Percentiles rank a stretch among this genome's conserved stretches.
Conservation (phyloP, 73 alveolate genomes). For the Paramecium biaurelia region DNA sequence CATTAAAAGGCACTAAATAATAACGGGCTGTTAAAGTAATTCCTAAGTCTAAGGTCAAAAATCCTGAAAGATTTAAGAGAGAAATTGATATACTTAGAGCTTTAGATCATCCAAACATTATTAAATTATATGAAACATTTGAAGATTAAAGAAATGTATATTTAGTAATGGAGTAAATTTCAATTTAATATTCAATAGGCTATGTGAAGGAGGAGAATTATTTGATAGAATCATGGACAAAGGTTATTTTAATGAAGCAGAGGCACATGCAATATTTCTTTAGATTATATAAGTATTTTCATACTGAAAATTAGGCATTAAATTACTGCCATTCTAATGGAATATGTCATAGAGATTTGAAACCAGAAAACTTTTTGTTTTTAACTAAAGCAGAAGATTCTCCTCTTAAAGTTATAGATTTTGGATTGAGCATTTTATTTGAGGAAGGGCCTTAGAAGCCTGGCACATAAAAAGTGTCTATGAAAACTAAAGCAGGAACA, state of each 20-base stretch:
- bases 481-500: constrained; percentile 73
- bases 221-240: constrained; percentile 73
- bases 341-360: constrained; percentile 79
- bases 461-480: constrained; percentile 41
- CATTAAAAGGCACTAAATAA: constrained; percentile 74
- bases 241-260: constrained; percentile 68
- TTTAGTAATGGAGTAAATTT: constrained; percentile 73
- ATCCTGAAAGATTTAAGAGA: constrained; percentile 69
- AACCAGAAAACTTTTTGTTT: constrained; percentile 78
- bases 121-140: constrained; percentile 75
- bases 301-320: constrained; percentile 48
- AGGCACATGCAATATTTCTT: constrained; percentile 63
- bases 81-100: constrained; percentile 69
- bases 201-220: constrained; percentile 83
- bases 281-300: constrained; percentile 62
- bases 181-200: not conserved
- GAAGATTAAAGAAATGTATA: constrained; percentile 78
- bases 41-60: constrained; percentile 72
- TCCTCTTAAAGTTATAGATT: constrained; percentile 69
- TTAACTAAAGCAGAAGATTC: constrained; percentile 62
- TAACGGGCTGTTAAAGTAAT: constrained; percentile 86
- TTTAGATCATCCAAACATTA: constrained; percentile 79
- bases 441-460: constrained; percentile 51
- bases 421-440: constrained; percentile 71
- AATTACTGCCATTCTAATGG: constrained; percentile 75